A percentile compares a stretch with the other conserved stretches of the same genome.
Evolutionary conservation across 805 yeast genomes (phyloP).

Genomic region (Yarrowia yakushimensis): DNA sequence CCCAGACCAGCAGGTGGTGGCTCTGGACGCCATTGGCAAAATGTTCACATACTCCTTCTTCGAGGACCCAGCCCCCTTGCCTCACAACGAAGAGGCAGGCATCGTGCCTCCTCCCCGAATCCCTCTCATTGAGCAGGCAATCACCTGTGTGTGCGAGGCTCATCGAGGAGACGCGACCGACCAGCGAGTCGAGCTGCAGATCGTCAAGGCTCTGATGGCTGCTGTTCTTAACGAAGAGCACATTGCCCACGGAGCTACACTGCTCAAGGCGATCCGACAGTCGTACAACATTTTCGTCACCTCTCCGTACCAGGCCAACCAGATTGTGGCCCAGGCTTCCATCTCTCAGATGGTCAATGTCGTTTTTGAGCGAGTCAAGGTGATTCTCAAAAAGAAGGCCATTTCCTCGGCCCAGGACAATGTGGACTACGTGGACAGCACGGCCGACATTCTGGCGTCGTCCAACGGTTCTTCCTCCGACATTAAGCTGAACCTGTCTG

Average conservation of each 20-base stretch:
- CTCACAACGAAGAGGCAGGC: conserved; percentile 40
- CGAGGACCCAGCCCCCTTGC: conserved; percentile 40
- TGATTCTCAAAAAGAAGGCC: conserved; percentile 33
- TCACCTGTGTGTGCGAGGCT: conserved; percentile 77
- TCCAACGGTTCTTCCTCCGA: conserved; percentile 20
- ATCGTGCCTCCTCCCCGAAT: conserved; percentile 55
- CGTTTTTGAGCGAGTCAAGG: conserved; percentile 70
- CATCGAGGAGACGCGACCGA: conserved; percentile 93
- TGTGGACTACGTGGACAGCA: not conserved
- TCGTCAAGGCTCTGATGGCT: conserved; percentile 84
- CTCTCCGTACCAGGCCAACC: conserved; percentile 77
- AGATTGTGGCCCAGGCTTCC: conserved; percentile 92
- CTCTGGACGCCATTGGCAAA: conserved; percentile 84
- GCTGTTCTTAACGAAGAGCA: conserved; percentile 76
- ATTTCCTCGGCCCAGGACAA: not conserved
- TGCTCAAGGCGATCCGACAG: conserved; percentile 86
- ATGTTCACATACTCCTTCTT: conserved; percentile 82
- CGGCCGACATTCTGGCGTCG: not conserved
- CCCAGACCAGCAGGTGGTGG: conserved; percentile 61
- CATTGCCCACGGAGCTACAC: conserved; percentile 85
- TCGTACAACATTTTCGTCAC: conserved; percentile 88
- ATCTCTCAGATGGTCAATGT: conserved; percentile 85
- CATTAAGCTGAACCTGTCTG: conserved; percentile 37
- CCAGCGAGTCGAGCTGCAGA: conserved; percentile 83
- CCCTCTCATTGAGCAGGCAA: conserved; percentile 72